These are phyloP conservation scores for Madurella mycetomatis DNA, from an alignment of 2,329 filamentous ascomycete species.

Conservation along the genomic window DNA sequence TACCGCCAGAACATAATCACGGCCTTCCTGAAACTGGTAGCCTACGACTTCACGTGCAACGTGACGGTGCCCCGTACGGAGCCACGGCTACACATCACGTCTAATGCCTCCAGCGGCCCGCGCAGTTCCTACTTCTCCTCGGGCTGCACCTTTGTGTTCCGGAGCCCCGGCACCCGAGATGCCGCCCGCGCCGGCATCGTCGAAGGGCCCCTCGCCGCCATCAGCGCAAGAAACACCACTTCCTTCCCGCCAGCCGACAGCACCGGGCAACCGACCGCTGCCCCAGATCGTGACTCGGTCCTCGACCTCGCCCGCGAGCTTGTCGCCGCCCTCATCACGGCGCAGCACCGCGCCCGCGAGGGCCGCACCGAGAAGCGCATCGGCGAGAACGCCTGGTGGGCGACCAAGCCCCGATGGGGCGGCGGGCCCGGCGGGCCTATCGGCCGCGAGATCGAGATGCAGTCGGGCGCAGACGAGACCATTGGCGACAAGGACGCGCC, in stretches of 20 bases:
- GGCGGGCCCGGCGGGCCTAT: slow-evolving; percentile 60
- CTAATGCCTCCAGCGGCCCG: slow-evolving; percentile 28
- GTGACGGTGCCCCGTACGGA: slow-evolving; percentile 53
- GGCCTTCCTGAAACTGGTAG: slow-evolving; percentile 59
- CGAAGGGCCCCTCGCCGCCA: slow-evolving; percentile 58
- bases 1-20: slow-evolving; percentile 53
- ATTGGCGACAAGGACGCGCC: slow-evolving; percentile 44
- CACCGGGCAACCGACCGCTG: slow-evolving; percentile 19
- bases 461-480: slow-evolving; percentile 34
- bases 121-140: slow-evolving; percentile 55
- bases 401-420: slow-evolving; percentile 57
- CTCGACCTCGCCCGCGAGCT: slow-evolving; percentile 60
- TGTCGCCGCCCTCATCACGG: slow-evolving; percentile 56
- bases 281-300: slow-evolving; percentile 44
- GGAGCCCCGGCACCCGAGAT: slow-evolving; percentile 55
- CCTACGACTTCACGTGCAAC: slow-evolving; percentile 63
- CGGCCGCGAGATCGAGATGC: slow-evolving; percentile 52
- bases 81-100: slow-evolving; percentile 53
- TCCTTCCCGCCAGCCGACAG: slow-evolving; percentile 38
- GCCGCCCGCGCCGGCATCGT: slow-evolving; percentile 55
- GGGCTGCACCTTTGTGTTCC: slow-evolving; percentile 56
- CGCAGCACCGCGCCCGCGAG: slow-evolving; percentile 59
- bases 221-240: slow-evolving; percentile 54
- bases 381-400: slow-evolving; percentile 60
- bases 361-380: slow-evolving; percentile 52